Evolutionary conservation across 345 rosid species (phyloP).

Genomic region (Linum lewisii): DNA sequence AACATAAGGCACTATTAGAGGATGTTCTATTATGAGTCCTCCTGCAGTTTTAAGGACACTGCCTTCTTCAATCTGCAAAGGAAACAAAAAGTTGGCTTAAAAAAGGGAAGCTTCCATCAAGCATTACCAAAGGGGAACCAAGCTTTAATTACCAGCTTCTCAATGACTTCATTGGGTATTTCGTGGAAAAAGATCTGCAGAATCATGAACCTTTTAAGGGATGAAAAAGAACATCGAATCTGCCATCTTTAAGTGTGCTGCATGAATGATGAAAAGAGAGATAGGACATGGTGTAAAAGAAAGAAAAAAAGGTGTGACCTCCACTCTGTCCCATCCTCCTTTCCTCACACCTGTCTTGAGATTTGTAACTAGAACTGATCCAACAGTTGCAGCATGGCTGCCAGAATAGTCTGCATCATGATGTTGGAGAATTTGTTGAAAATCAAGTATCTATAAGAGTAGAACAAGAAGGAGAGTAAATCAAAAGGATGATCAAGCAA

Average conservation of each 20-base stretch:
- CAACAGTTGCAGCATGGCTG: slow-evolving; percentile 63
- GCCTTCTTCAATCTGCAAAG: slow-evolving; percentile 57
- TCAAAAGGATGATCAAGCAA: slow-evolving; percentile 8
- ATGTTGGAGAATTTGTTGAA: neutral
- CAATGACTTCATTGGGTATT: slow-evolving; percentile 71
- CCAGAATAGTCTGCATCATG: slow-evolving; percentile 56
- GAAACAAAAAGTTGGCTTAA: neutral
- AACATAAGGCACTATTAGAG: slow-evolving; percentile 49
- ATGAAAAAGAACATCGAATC: neutral
- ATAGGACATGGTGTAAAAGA: neutral
- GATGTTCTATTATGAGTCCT: slow-evolving; percentile 71
- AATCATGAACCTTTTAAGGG: neutral
- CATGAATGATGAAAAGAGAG: neutral
- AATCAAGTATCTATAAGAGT: slow-evolving; percentile 3
- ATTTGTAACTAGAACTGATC: slow-evolving; percentile 75
- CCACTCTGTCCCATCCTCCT: slow-evolving; percentile 76
- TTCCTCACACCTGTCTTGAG: slow-evolving; percentile 55
- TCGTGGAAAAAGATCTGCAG: slow-evolving; percentile 78
- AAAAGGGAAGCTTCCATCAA: neutral
- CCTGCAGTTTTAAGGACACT: slow-evolving; percentile 71
- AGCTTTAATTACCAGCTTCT: slow-evolving; percentile 50
- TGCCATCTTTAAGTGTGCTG: too few species aligned
- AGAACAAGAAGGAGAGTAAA: neutral
- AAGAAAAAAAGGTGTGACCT: slow-evolving; percentile 35
- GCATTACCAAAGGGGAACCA: neutral